Evolutionary conservation across 2,329 filamentous ascomycete genomes (phyloP).

Genomic region (Proliferodiscus dingleyae): DNA sequence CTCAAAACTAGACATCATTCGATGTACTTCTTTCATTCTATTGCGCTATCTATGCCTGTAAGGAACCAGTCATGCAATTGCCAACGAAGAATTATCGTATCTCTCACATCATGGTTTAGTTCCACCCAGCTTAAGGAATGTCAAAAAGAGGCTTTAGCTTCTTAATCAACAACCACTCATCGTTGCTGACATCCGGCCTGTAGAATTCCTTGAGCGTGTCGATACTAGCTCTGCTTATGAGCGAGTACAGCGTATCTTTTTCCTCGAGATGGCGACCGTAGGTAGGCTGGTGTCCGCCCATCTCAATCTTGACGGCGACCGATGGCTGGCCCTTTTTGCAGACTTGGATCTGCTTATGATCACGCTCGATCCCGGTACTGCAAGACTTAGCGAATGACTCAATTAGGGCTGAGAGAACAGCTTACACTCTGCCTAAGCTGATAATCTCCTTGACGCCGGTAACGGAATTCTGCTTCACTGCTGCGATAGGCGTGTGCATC

Average conservation of each 20-base stretch:
- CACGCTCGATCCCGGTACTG: slow-evolving; percentile 93
- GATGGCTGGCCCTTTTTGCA: slow-evolving; percentile 98
- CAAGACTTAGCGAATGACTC: slow-evolving; percentile 14
- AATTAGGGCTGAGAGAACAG: slow-evolving; percentile 4
- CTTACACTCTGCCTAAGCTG: slow-evolving; percentile 72
- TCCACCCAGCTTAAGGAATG: slow-evolving; percentile 43
- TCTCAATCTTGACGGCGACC: slow-evolving; percentile 96
- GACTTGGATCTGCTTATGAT: slow-evolving; percentile 88
- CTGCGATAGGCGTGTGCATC: slow-evolving; percentile 84
- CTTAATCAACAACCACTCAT: slow-evolving; percentile 92
- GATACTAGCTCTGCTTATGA: slow-evolving; percentile 83
- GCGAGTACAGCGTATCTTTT: slow-evolving; percentile 78
- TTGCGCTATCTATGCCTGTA: slow-evolving; percentile 1
- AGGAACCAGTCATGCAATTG: not conserved
- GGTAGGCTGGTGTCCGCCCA: slow-evolving; percentile 82
- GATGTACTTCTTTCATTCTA: slow-evolving; percentile 1
- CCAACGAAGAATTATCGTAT: slow-evolving; percentile 4
- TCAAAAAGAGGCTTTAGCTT: slow-evolving; percentile 95
- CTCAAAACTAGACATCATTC: not conserved
- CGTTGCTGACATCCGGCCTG: slow-evolving; percentile 76
- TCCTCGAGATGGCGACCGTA: slow-evolving; percentile 97
- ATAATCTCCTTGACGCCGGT: slow-evolving; percentile 83
- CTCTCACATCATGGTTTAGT: not conserved
- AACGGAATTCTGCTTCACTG: slow-evolving; percentile 73
- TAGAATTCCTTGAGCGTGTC: slow-evolving; percentile 97